phyloP scores from a whole-genome alignment of 345 rosid species.

The Atalantia buxifolia region DNA sequence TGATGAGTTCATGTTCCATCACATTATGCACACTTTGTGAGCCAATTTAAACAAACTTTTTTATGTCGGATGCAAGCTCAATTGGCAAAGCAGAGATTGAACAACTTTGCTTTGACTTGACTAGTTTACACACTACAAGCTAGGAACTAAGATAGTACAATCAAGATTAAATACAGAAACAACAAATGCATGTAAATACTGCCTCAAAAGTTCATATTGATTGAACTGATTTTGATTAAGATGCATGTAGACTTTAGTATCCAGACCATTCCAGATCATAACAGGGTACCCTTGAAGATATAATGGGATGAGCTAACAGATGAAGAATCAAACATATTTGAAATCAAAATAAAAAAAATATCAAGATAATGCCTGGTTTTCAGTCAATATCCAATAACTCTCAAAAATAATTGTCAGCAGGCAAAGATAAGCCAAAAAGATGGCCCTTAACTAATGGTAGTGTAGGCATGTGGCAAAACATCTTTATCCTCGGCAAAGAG shows the following conservation, averaged over 20 bases:
- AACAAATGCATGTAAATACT: not conserved
- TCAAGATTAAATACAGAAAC: not conserved
- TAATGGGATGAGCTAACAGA: not conserved
- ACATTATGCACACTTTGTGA: not conserved
- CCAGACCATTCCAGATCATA: not conserved
- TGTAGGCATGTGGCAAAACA: not conserved
- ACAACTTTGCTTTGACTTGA: not conserved
- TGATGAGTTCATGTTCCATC: not conserved
- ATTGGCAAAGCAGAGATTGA: not conserved
- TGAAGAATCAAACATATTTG: not conserved
- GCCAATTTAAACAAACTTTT: not conserved
- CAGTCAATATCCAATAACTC: not conserved
- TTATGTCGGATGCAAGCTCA: not conserved
- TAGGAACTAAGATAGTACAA: not conserved
- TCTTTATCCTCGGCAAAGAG: not conserved
- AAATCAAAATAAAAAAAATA: not conserved
- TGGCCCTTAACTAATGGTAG: not conserved
- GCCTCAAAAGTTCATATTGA: not conserved
- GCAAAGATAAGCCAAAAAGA: not conserved
- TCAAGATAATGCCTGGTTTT: no score
- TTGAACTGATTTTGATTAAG: not conserved
- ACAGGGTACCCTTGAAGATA: not conserved
- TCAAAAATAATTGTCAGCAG: not conserved
- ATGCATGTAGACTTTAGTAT: no score
- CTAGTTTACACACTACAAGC: no score